Evolutionary conservation across 305 asterid species (phyloP), one percentile per base, ranked within the genome.

Genomic region (Galium porrigens): DNA sequence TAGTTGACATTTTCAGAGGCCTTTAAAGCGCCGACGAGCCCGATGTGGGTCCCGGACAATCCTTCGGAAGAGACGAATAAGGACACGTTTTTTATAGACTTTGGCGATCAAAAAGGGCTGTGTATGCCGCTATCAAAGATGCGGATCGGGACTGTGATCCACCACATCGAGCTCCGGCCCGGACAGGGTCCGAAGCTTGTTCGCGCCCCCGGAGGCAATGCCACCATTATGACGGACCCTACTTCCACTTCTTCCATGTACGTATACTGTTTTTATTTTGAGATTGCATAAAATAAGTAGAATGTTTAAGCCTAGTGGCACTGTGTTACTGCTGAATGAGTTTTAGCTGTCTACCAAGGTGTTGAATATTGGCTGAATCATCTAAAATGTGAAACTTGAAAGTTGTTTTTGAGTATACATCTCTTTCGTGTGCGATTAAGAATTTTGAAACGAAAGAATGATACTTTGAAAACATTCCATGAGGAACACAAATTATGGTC

Each of bases 101-200:
- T 80, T 49, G 83, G 88, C 78, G 85, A 95, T 32, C 57, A 85
- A 83, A 72, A 76, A 1, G 95, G 96, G 34, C 79, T 87, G 56
- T 81, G 86, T 72, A 87, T 92, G 99, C 95, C 95, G 9, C 65
- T 91, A 39, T 72, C 83, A 0, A 83, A 74, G 83, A 89, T 87
- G 96, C 82, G 95, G 53, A 92, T 92, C 1, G 96, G 99, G 61
- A 92, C 96, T 85, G 81, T 75, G n/a, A 77, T 91, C 70, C 96
- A 86, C 79, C 86, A 89, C 76, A 83, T 87, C 12, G 99, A 92
- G 85, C 71, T 92, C 63, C 94, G 89, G 32, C 99, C 95, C 11
- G 96, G 95, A 0, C 91, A 87, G 80, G 96, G 96, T 12, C 89
- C 83, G 29, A 86, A 89, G 54, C 74, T 92, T 9, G 95, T 86